Evolutionary conservation across 768 basidiomycete genomes (phyloP), one percentile per base, ranked within the genome.

Genomic region (Neoboletus subvelutipes): DNA sequence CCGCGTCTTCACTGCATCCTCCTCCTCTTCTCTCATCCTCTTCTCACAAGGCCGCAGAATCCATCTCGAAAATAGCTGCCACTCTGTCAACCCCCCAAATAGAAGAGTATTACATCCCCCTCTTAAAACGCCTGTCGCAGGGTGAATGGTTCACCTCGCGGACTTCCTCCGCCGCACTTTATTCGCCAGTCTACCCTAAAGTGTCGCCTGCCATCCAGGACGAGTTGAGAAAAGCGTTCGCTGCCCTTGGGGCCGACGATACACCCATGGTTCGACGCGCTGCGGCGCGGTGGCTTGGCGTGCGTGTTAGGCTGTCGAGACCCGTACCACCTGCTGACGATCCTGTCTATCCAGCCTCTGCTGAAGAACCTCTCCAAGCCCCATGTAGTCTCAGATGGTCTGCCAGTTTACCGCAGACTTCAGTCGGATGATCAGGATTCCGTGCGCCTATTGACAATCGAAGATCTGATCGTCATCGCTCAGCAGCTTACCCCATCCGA

Each of bases 61-160:
- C 94, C 42, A 93, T 98, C 73, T 88, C 93, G 58, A 94, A 94
- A 76, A 81, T 98, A 62, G 87, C 92, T 50, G 77, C 76, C 48
- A 82, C 90, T 47, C 80, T 99, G 45, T 88, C 87, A 24, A 81
- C 87, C 52, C 66, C 79, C 17, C 92, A 95, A 73, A 78, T 95
- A 66, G 94, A 98, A 75, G 86, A 91, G 68, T 84, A 84, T 72
- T 96, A 94, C 76, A 86, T 98, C 57, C 97, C 97, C 50, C 81
- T 99, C 53, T 73, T 98, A 56, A 90, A 88, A 68, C 86, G 94
- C 52, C 82, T 99, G 50, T 87, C 94, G 3, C 83, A 83, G 55
- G 97, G 95, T 56, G 96, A 98, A 75, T 99, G 97, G 97, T 98
- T 98, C 78, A 98, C 97, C 13, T 95, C 94, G 6, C 84, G 97